Evolutionary conservation across 2,329 filamentous ascomycete species (phyloP).

Genomic region (Fusarium piperis): DNA sequence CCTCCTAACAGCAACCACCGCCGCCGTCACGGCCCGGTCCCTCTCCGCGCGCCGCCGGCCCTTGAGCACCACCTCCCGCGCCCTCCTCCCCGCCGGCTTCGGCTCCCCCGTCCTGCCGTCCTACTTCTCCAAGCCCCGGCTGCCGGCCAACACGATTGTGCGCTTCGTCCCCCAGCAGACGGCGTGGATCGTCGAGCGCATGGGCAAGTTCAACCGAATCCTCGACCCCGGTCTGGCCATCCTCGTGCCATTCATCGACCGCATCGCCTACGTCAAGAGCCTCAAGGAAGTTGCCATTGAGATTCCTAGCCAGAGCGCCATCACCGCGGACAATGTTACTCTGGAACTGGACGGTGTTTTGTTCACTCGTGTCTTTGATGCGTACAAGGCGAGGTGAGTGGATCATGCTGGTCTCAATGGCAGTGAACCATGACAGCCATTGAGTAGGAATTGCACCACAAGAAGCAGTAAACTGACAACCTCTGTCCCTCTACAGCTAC

Average conservation of each 20-base stretch:
- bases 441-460: background rate
- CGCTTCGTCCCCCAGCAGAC: conserved; percentile 99
- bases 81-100: conserved; percentile 48
- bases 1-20: conserved; percentile 22
- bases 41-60: conserved; percentile 39
- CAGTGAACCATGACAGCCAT: background rate
- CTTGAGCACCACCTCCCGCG: conserved; percentile 46
- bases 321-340: conserved; percentile 98
- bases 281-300: conserved; percentile 96
- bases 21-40: conserved; percentile 24
- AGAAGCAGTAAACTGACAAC: conserved; percentile 11
- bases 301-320: conserved; percentile 96
- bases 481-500: conserved; percentile 68
- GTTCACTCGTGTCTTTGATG: conserved; percentile 96
- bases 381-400: conserved; percentile 91
- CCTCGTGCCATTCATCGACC: conserved; percentile 88
- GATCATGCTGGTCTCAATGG: background rate
- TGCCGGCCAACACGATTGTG: conserved; percentile 93
- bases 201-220: conserved; percentile 97
- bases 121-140: conserved; percentile 79
- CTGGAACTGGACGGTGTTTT: conserved; percentile 94
- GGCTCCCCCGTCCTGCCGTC: conserved; percentile 60
- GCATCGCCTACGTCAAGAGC: conserved; percentile 97
- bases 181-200: conserved; percentile 99
- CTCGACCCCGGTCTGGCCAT: conserved; percentile 91